phyloP scores from a whole-genome alignment of 1,284 basidiomycete species.

The Tylopilus sp. region DNA sequence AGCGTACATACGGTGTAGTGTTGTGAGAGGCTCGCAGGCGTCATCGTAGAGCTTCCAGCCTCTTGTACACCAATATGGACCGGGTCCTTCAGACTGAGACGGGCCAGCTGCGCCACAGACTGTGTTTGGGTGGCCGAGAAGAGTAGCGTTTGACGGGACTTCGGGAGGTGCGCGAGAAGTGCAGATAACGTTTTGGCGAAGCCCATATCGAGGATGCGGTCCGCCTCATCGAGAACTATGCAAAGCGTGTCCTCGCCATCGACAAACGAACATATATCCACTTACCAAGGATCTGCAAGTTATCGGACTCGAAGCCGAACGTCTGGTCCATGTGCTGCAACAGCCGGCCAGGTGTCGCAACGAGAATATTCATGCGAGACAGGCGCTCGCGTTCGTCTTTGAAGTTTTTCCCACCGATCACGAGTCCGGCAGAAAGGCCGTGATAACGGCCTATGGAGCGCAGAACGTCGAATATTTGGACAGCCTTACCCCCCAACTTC shows the following conservation, averaged over 20 bases:
- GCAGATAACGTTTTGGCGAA: constrained; percentile 89
- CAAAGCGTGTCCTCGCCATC: background rate
- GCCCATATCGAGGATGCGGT: constrained; percentile 95
- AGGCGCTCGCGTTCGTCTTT: constrained; percentile 91
- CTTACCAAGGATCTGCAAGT: constrained; percentile 87
- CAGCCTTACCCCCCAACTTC: constrained; percentile 52
- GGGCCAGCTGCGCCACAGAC: constrained; percentile 85
- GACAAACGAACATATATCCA: constrained; percentile 9
- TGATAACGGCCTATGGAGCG: constrained; percentile 90
- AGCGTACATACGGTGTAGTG: constrained; percentile 85
- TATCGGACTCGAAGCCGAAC: constrained; percentile 88
- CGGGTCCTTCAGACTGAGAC: constrained; percentile 85
- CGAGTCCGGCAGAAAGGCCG: constrained; percentile 89
- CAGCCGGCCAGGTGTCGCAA: constrained; percentile 93
- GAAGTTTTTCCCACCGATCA: constrained; percentile 95
- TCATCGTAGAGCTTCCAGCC: constrained; percentile 41
- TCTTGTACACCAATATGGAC: constrained; percentile 70
- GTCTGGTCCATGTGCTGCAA: constrained; percentile 99
- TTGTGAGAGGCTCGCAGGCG: constrained; percentile 78
- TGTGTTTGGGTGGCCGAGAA: constrained; percentile 97
- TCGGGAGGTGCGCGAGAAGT: constrained; percentile 83
- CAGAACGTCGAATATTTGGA: constrained; percentile 96
- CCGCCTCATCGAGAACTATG: constrained; percentile 92
- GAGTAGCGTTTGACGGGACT: constrained; percentile 87
- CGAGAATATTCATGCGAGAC: constrained; percentile 93